A percentile compares a stretch with the other conserved stretches of the same genome.
phyloP scores from a whole-genome alignment of 2,329 filamentous ascomycete species.

The Dissoconium aciculare region DNA sequence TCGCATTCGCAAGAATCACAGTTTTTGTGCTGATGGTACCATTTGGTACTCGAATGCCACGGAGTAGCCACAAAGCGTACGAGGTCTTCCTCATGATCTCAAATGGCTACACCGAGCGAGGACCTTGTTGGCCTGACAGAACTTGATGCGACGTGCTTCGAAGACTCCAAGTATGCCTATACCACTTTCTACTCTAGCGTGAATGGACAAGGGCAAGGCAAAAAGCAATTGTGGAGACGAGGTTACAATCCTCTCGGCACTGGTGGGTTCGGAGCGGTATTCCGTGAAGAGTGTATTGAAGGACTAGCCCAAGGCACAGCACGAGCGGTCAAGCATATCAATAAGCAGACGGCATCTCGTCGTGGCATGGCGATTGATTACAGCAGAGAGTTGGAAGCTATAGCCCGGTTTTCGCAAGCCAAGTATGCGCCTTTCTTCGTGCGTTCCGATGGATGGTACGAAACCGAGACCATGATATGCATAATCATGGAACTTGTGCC shows the following conservation, averaged over 20 bases:
- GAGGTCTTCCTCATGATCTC: too few species aligned
- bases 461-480: slow-evolving; percentile 17
- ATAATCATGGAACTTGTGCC: slow-evolving; percentile 28
- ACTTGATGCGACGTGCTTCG: neutral
- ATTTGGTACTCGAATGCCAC: too few species aligned
- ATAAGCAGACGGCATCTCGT: slow-evolving; percentile 1
- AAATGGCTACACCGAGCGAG: too few species aligned
- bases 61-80: too few species aligned
- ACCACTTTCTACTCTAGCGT: neutral
- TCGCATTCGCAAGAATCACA: too few species aligned
- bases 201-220: neutral
- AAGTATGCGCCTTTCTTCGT: slow-evolving; percentile 16
- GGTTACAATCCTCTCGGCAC: neutral
- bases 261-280: slow-evolving; percentile 5
- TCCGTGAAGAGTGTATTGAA: slow-evolving; percentile 3
- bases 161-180: slow-evolving; percentile 1
- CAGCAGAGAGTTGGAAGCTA: slow-evolving; percentile 14
- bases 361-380: slow-evolving; percentile 6
- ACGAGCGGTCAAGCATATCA: slow-evolving; percentile 5
- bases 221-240: neutral
- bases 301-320: neutral
- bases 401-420: slow-evolving; percentile 16
- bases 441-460: slow-evolving; percentile 26
- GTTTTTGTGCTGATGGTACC: too few species aligned
- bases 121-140: neutral